Evolutionary conservation across 371 early-diverging fungal genomes (phyloP).

Genomic region (Umbelopsis sp.): DNA sequence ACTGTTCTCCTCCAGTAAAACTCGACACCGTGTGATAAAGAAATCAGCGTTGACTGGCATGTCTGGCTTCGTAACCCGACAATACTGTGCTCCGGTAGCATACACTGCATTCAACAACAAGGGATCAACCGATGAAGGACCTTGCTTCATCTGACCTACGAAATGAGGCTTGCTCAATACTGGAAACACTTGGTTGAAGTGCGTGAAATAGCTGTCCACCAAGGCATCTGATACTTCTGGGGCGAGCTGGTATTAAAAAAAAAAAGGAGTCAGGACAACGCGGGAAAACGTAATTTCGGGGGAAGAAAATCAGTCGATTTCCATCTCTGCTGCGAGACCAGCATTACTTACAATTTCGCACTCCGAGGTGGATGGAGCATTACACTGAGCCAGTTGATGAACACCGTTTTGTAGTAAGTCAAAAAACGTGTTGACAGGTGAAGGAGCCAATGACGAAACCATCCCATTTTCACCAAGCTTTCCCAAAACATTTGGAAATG

Average conservation of each 20-base stretch:
- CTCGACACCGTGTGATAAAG: conserved; percentile 14
- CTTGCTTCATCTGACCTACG: conserved; percentile 26
- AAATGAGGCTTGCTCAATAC: conserved; percentile 43
- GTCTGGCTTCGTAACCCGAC: conserved; percentile 9
- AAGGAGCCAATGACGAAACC: conserved; percentile 9
- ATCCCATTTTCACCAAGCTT: conserved; percentile 9
- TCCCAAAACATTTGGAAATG: conserved; percentile 7
- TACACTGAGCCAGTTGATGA: conserved; percentile 13
- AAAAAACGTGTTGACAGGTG: conserved; percentile 9
- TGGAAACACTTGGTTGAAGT: conserved; percentile 51
- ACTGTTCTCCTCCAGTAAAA: background rate
- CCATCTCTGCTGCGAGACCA: background rate
- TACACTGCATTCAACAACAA: conserved; percentile 42
- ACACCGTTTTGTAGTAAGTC: conserved; percentile 10
- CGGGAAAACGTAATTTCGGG: conserved; percentile 11
- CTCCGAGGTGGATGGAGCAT: conserved; percentile 12
- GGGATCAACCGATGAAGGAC: conserved; percentile 28
- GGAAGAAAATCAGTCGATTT: too few species aligned
- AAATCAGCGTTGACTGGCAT: conserved; percentile 11
- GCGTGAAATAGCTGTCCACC: conserved; percentile 33
- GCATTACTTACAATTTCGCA: background rate
- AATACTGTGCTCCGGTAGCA: conserved; percentile 36
- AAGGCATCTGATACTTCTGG: conserved; percentile 26
- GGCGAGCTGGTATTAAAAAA: conserved; percentile 21
- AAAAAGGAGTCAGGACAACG: conserved; percentile 5